Evolutionary conservation across 345 rosid species (phyloP).

Genomic region (Lepidium aucheri): DNA sequence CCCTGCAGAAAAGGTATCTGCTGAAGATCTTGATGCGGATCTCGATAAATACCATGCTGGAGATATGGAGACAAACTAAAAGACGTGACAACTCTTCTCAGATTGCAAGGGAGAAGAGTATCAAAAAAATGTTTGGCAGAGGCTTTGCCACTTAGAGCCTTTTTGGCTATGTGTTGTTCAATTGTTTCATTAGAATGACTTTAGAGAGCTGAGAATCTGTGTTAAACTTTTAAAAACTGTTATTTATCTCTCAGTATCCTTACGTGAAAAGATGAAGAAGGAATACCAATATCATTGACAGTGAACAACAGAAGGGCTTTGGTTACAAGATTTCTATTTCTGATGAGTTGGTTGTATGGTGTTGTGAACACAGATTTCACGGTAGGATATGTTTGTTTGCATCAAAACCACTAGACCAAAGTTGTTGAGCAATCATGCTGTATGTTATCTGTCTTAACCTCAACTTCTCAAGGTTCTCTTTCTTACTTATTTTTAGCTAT

Average conservation of each 20-base stretch:
- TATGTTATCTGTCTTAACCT: neutral
- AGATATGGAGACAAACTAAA: slow-evolving; percentile 63
- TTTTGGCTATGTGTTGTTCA: slow-evolving; percentile 29
- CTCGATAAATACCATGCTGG: slow-evolving; percentile 77
- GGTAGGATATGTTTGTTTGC: neutral
- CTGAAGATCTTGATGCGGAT: slow-evolving; percentile 96
- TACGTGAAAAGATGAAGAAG: neutral
- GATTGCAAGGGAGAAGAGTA: neutral
- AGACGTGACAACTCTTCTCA: neutral
- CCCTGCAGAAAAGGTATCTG: slow-evolving; percentile 68
- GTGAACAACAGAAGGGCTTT: neutral
- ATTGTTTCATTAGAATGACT: slow-evolving; percentile 20
- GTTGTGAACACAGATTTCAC: neutral
- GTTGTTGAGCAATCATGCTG: neutral
- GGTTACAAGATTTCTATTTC: neutral
- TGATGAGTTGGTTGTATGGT: neutral
- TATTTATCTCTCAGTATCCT: slow-evolving; percentile 5
- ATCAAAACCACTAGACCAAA: neutral
- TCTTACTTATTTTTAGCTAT: neutral
- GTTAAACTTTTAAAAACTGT: neutral
- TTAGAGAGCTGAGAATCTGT: slow-evolving; percentile 7
- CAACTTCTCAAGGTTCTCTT: neutral
- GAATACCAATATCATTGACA: neutral
- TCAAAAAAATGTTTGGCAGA: slow-evolving; percentile 4
- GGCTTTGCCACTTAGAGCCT: slow-evolving; percentile 20